A percentile compares a stretch with the other conserved stretches of the same genome.
Conservation (phyloP, 495 filamentous ascomycete species). For the Acidomyces sp. region DNA sequence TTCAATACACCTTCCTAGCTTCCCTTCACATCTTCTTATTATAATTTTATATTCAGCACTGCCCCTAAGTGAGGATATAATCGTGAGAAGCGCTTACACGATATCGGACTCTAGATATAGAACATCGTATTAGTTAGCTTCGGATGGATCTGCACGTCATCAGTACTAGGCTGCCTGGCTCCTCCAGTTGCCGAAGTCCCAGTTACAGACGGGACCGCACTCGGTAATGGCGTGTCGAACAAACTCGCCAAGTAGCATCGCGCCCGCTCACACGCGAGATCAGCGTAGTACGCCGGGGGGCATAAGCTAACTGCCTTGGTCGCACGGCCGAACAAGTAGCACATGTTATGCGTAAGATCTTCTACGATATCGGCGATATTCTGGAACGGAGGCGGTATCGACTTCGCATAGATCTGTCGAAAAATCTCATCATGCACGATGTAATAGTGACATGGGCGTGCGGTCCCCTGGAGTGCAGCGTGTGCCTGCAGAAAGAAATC, state of each 20-base stretch:
- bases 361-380: conserved; percentile 30
- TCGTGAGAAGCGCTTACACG: too few relatives aligned
- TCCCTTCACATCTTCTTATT: too few relatives aligned
- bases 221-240: not conserved
- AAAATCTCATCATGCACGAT: conserved; percentile 25
- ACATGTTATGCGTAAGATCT: conserved; percentile 25
- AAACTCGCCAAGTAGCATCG: not conserved
- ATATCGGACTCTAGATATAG: not conserved
- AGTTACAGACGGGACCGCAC: not conserved
- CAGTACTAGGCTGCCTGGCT: not conserved
- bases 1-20: too few relatives aligned
- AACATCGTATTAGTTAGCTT: not conserved
- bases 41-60: too few relatives aligned
- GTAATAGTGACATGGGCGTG: conserved; percentile 26
- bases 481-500: conserved; percentile 87
- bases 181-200: not conserved
- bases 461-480: conserved; percentile 27
- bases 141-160: not conserved
- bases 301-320: conserved; percentile 24
- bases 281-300: conserved; percentile 28
- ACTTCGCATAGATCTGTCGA: not conserved
- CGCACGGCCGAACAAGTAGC: conserved; percentile 26
- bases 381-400: too few relatives aligned
- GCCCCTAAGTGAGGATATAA: too few relatives aligned
- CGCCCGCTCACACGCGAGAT: conserved; percentile 23